phyloP scores from a whole-genome alignment of 1,139 yeast species.

The Debaryomyces sp. region DNA sequence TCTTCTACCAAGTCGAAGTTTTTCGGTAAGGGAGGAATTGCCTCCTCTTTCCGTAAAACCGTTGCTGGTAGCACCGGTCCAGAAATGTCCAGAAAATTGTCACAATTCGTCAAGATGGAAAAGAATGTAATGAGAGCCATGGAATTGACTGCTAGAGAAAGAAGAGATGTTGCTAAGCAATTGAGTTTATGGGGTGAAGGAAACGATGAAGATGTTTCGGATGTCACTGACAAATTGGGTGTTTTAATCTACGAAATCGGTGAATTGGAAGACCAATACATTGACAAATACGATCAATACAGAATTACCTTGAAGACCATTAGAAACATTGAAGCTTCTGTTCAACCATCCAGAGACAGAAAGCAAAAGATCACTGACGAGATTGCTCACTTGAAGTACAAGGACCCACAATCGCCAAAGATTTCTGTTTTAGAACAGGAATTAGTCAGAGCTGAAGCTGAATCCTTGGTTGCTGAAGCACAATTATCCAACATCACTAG shows the following conservation, averaged over 20 bases:
- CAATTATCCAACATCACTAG: slow-evolving; percentile 97
- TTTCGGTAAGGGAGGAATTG: slow-evolving; percentile 88
- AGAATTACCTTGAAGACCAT: slow-evolving; percentile 93
- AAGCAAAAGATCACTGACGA: slow-evolving; percentile 97
- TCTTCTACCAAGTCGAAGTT: slow-evolving; percentile 82
- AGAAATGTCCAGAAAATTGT: slow-evolving; percentile 87
- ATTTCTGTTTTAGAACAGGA: slow-evolving; percentile 95
- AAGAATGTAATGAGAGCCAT: slow-evolving; percentile 94
- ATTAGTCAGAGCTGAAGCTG: slow-evolving; percentile 98
- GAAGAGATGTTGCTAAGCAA: slow-evolving; percentile 96
- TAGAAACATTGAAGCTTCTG: slow-evolving; percentile 95
- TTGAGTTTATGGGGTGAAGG: slow-evolving; percentile 98
- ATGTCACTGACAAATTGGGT: slow-evolving; percentile 96
- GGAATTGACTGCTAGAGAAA: slow-evolving; percentile 91
- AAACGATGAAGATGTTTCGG: slow-evolving; percentile 95
- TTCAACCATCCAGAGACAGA: slow-evolving; percentile 97
- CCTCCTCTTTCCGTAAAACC: slow-evolving; percentile 78
- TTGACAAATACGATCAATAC: slow-evolving; percentile 97
- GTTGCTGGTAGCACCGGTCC: slow-evolving; percentile 96
- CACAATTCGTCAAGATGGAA: slow-evolving; percentile 92
- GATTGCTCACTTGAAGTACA: slow-evolving; percentile 96
- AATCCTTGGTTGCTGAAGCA: slow-evolving; percentile 97
- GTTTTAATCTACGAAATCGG: slow-evolving; percentile 95
- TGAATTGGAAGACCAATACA: slow-evolving; percentile 96
- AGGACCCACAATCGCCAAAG: slow-evolving; percentile 97